phyloP scores from a whole-genome alignment of 176 grass and related monocot species.

The bread wheat (Triticum aestivum) region IWGSC_CS_RefSeq_v2.1 NC_057802.1:415530286-415530785 shows the following conservation, averaged over 20 bases:
- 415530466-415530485: not conserved
- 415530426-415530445: not conserved
- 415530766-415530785: not conserved
- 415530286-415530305: not conserved
- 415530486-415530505: not conserved
- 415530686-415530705: not conserved
- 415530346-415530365: constrained; percentile 5
- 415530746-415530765: not conserved
- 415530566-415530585: not conserved
- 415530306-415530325: not conserved
- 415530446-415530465: constrained; percentile 25
- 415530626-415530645: not conserved
- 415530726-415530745: not conserved
- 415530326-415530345: constrained; percentile 21
- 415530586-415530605: not conserved
- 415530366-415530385: too few relatives aligned
- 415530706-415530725: not conserved
- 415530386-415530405: not conserved
- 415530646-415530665: constrained; percentile 19
- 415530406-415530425: not conserved
- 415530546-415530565: not conserved
- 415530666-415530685: not conserved
- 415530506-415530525: not conserved
- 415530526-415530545: not conserved
- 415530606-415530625: not conserved